Base-by-base conservation (phyloP, 2,329 filamentous ascomycete species). In the Dothideomycetes sp. region DNA sequence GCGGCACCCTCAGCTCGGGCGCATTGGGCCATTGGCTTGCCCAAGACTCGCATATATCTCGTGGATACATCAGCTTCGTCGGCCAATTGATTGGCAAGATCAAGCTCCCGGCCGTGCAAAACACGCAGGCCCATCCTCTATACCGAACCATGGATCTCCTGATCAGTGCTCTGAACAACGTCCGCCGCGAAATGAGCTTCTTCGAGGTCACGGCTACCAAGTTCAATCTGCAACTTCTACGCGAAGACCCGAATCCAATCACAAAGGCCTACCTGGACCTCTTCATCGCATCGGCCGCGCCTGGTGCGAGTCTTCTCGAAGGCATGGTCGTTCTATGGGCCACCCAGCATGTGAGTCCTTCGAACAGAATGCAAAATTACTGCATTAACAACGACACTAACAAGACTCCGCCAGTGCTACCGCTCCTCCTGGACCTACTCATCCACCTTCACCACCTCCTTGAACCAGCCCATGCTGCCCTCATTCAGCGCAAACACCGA, bases 281-380 rank as follows among this genome's bases (percentile, higher is more conserved):
- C 15, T 71, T 84, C 4, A 71, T 77, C 41, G 69, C 66, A n/a
- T 69, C 68, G 3, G 65, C 72, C 10, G 66, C 67, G 37, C 60
- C 68, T 0, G 65, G 63, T 5, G 63, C 64, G 2, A 68, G 60
- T 2, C 54, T 84, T 52, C 60, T 87, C 2, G 80, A 86, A 54
- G 80, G 78, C 4, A 66, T 84, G 45, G 71, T 84, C 2, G 69
- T 84, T n/a, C 71, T 87, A 17, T 88, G 81, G 77, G 77, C 76
- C n/a, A 85, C 79, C 1, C 83, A 89, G 60, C 75, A 70, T 47
- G 65, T 67, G n/a, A n/a, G n/a, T n/a, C n/a, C n/a, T n/a, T n/a
- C n/a, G n/a, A n/a, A n/a, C n/a, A n/a, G n/a, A n/a, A n/a, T 14
- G 14, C 27, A n/a, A 19, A n/a, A 15, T 11, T 19, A 7, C 22